Evolutionary conservation across 2,329 filamentous ascomycete genomes (phyloP).

Genomic region (Fonsecaea multimorphosa): DNA sequence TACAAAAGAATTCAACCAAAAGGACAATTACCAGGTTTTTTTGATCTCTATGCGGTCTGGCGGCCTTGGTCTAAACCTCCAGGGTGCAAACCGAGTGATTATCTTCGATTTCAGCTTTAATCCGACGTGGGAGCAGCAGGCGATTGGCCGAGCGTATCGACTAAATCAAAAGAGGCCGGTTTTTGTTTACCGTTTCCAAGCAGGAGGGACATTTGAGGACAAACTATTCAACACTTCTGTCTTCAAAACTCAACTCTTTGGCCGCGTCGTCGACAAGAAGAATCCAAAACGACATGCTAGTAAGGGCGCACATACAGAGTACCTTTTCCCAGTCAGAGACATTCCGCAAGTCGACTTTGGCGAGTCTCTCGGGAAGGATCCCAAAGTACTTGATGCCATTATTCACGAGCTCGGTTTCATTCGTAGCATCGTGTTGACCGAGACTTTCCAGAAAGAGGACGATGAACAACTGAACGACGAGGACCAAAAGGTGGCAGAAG

Average conservation of each 20-base stretch:
- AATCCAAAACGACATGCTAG: constrained; percentile 72
- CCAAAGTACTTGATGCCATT: constrained; percentile 64
- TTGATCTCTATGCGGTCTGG: constrained; percentile 85
- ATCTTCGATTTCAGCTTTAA: constrained; percentile 86
- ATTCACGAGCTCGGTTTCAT: constrained; percentile 43
- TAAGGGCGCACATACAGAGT: constrained; percentile 55
- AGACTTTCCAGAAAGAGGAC: constrained; percentile 75
- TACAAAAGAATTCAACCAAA: constrained; percentile 72
- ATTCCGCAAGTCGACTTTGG: constrained; percentile 60
- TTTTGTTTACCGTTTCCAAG: constrained; percentile 81
- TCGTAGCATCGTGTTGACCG: constrained; percentile 65
- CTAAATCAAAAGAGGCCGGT: constrained; percentile 81
- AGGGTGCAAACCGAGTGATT: constrained; percentile 81
- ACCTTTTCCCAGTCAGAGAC: constrained; percentile 65
- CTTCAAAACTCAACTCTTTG: constrained; percentile 82
- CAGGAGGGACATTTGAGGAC: constrained; percentile 80
- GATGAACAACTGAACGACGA: constrained; percentile 65
- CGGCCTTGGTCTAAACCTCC: constrained; percentile 82
- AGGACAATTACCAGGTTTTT: constrained; percentile 61
- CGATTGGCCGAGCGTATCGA: constrained; percentile 83
- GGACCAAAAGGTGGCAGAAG: constrained; percentile 63
- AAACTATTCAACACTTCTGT: constrained; percentile 73
- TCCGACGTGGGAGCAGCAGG: constrained; percentile 82
- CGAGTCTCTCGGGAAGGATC: constrained; percentile 64
- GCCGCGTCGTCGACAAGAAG: constrained; percentile 82